Evolutionary conservation across 148 eudicot genomes (phyloP).

Genomic region (Fagopyrum esculentum): DNA sequence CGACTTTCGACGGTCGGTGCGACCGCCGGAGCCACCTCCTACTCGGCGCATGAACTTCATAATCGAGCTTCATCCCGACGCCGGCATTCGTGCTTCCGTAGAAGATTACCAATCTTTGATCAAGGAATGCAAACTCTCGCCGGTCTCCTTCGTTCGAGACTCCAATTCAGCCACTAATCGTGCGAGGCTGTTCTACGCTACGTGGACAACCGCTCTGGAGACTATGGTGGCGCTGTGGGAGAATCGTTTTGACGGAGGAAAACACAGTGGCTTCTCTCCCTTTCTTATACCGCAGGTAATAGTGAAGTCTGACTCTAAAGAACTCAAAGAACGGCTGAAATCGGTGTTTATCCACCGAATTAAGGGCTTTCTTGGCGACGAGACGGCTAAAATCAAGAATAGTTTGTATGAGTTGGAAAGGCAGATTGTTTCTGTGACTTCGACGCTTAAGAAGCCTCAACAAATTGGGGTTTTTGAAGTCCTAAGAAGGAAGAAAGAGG

Average conservation of each 20-base stretch:
- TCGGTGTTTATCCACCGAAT: conserved; percentile 33
- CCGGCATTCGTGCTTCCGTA: not conserved
- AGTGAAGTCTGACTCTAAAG: conserved; percentile 40
- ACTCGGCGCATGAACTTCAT: conserved; percentile 23
- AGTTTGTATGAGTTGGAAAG: conserved; percentile 16
- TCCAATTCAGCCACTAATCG: not conserved
- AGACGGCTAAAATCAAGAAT: conserved; percentile 26
- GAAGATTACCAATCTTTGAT: conserved; percentile 24
- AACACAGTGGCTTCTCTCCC: conserved; percentile 25
- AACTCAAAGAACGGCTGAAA: conserved; percentile 37
- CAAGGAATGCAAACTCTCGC: conserved; percentile 12
- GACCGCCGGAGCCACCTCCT: conserved; percentile 18
- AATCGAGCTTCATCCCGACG: conserved; percentile 23
- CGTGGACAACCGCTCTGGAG: conserved; percentile 46
- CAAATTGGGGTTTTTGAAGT: conserved; percentile 6
- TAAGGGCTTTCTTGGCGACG: conserved; percentile 29
- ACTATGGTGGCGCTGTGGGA: conserved; percentile 46
- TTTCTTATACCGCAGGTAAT: conserved; percentile 25
- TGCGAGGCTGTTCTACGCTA: conserved; percentile 26
- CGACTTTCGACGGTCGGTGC: conserved; percentile 18
- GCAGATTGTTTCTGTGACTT: conserved; percentile 25
- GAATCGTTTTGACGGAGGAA: conserved; percentile 17
- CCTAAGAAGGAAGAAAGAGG: conserved; percentile 23
- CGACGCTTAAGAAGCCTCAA: not conserved
- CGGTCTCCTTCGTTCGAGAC: conserved; percentile 12